Conservation (phyloP, 257 asterid genomes). For the Solanum chiquidenum region DNA sequence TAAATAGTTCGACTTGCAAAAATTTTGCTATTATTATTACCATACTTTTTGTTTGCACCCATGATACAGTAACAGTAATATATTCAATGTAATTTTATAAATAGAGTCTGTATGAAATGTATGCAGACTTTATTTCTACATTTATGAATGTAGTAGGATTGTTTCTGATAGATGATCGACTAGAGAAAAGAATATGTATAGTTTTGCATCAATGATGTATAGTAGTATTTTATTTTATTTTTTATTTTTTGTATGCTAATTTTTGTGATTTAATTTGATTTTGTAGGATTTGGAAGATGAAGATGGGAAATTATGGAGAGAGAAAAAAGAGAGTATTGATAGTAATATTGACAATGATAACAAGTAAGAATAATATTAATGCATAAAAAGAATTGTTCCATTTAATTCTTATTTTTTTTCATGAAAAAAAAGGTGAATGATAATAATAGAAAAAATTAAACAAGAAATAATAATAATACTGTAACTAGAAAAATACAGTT, state of each 20-base stretch:
- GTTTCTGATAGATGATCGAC: neutral
- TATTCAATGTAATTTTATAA: too few species aligned
- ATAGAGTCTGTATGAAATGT: too few species aligned
- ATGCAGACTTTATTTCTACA: neutral
- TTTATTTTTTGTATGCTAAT: neutral
- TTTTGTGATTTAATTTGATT: neutral
- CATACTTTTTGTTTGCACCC: neutral
- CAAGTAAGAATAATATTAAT: conserved; percentile 22
- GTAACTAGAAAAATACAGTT: neutral
- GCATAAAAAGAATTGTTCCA: neutral
- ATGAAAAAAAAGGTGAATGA: neutral
- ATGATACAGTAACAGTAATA: neutral
- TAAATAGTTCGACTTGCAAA: neutral
- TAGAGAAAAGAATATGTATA: neutral
- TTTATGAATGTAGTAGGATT: neutral
- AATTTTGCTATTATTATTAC: neutral
- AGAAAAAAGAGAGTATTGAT: neutral
- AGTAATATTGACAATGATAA: neutral
- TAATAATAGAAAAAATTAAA: neutral
- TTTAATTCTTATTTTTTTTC: conserved; percentile 3
- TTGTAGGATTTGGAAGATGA: neutral
- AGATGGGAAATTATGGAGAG: neutral
- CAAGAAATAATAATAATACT: neutral
- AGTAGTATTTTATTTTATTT: neutral
- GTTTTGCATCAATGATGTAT: neutral